Evolutionary conservation across 495 filamentous ascomycete species (phyloP), one percentile per base, ranked within the genome.

Genomic region (Penicillium lividum): DNA sequence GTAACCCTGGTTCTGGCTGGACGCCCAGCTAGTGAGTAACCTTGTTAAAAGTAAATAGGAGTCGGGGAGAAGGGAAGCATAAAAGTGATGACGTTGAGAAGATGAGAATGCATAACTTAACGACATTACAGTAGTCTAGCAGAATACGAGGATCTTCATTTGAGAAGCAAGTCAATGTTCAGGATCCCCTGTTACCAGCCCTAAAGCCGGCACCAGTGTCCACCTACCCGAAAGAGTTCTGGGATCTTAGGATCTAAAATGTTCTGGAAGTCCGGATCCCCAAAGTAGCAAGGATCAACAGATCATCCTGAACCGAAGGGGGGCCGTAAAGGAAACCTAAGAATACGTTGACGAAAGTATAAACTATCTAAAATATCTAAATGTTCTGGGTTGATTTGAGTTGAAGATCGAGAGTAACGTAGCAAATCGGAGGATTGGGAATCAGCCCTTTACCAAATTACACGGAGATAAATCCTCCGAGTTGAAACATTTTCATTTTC

Each of bases 381-480:
- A 22, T 22, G 22, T 22, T 22, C 1, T 22, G 22, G 22, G 22
- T 22, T 22, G 22, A 22, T 22, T 22, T 22, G 22, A 22, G 22
- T 22, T 44, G 42, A 13, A 30, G 15, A 27, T 22, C 15, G 18
- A 7, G 56, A 48, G 16, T 30, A 11, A 30, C 22, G 22, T 9
- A 57, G 18, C 65, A 66, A 68, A 68, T 66, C 65, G 62, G 65
- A 66, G 59, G 15, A 7, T n/a, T 7, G 52, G 65, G 60, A 63
- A 58, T 58, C 34, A 29, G 46, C 43, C 40, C 50, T 56, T 15
- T 7, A 11, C 13, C 2, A 36, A 11, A 1, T 36, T 22, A 22
- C 22, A 22, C 22, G 22, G 22, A 22, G 22, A 22, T 22, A 22
- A 22, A 22, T 22, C 22, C 22, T 22, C 22, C 22, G 22, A 22